Conservation (phyloP, 495 filamentous ascomycete species). For the Neurospora intermedia region DNA sequence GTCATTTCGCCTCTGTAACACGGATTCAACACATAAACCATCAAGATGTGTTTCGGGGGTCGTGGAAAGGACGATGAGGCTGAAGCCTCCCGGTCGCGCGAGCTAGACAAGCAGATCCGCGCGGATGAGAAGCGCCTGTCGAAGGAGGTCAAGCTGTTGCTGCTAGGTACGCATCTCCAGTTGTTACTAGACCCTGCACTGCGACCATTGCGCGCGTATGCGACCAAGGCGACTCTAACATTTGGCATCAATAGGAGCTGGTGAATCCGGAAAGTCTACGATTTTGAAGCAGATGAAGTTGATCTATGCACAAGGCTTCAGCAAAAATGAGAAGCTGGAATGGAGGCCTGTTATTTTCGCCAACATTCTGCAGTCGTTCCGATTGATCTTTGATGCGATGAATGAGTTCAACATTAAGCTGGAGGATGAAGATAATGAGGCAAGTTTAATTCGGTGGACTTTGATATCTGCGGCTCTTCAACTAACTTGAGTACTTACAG, state of each 20-base stretch:
- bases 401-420: conserved; percentile 69
- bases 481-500: conserved; percentile 17
- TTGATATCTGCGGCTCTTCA: neutral
- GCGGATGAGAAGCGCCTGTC: conserved; percentile 72
- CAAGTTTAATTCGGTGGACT: conserved; percentile 27
- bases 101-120: conserved; percentile 68
- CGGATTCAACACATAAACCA: neutral
- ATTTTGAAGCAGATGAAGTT: conserved; percentile 99
- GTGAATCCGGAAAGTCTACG: conserved; percentile 96
- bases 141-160: conserved; percentile 72
- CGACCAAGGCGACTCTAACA: neutral
- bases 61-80: conserved; percentile 39
- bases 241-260: conserved; percentile 57
- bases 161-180: conserved; percentile 52
- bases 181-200: neutral
- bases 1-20: neutral
- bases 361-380: conserved; percentile 82
- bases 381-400: conserved; percentile 89
- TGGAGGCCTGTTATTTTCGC: conserved; percentile 91
- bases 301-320: conserved; percentile 90
- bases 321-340: conserved; percentile 80
- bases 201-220: neutral
- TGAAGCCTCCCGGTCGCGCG: conserved; percentile 42
- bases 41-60: conserved; percentile 54
- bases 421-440: conserved; percentile 66